A percentile compares a stretch with the other conserved stretches of the same genome.
Conservation (phyloP, 805 yeast species). For the Diddensiella transvaalensis region DNA sequence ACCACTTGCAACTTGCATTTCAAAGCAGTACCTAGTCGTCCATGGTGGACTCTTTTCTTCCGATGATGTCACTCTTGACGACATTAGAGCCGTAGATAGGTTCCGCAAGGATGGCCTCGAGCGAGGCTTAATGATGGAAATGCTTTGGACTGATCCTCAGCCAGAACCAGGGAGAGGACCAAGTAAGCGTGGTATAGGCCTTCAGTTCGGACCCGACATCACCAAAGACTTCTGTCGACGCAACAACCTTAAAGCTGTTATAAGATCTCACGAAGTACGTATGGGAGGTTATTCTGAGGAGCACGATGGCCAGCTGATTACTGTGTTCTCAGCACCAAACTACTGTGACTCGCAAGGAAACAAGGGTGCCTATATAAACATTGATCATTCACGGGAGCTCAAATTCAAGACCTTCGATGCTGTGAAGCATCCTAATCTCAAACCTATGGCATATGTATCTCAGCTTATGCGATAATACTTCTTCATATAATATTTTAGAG, state of each 20-base stretch:
- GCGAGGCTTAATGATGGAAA: slow-evolving; percentile 86
- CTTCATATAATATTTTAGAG: too few relatives aligned
- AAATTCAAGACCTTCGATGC: slow-evolving; percentile 65
- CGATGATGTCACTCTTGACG: slow-evolving; percentile 65
- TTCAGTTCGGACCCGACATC: slow-evolving; percentile 95
- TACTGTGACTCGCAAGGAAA: slow-evolving; percentile 93
- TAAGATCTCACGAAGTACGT: slow-evolving; percentile 94
- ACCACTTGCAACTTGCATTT: slow-evolving; percentile 82
- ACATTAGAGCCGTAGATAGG: slow-evolving; percentile 67
- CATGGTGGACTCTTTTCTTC: slow-evolving; percentile 94
- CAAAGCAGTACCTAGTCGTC: slow-evolving; percentile 76
- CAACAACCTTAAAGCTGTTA: slow-evolving; percentile 72
- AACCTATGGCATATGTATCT: slow-evolving; percentile 87
- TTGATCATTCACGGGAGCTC: slow-evolving; percentile 48
- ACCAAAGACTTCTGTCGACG: slow-evolving; percentile 71
- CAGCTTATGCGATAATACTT: slow-evolving; percentile 26
- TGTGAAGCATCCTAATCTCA: slow-evolving; percentile 83
- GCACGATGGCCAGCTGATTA: slow-evolving; percentile 79
- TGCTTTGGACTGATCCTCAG: slow-evolving; percentile 97
- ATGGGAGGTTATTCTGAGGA: slow-evolving; percentile 86
- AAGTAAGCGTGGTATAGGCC: slow-evolving; percentile 91
- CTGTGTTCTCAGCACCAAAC: slow-evolving; percentile 98
- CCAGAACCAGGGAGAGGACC: slow-evolving; percentile 71
- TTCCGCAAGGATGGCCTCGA: slow-evolving; percentile 76
- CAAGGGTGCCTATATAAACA: slow-evolving; percentile 82